Evolutionary conservation across 2,329 filamentous ascomycete genomes (phyloP), one percentile per base, ranked within the genome.

Genomic region (Cladosporium sp.): DNA sequence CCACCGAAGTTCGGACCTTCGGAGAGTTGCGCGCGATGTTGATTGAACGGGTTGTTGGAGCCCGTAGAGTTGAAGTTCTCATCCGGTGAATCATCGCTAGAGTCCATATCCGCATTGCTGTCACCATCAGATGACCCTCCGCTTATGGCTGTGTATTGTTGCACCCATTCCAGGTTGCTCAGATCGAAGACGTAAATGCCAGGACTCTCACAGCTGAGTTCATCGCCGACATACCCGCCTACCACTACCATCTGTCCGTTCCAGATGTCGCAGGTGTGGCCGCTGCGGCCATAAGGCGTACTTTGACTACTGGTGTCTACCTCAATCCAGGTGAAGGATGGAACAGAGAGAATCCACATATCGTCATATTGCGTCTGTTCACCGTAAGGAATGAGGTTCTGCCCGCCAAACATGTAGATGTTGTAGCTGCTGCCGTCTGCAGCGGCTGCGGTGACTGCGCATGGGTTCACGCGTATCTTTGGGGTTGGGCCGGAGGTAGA

Each of bases 221-320:
- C 70, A 20, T 73, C 67, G 2, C 81, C 82, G 7, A 83, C 77
- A 55, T 80, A 85, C 9, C 88, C 88, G 20, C 88, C 88, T 12
- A 92, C 73, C 7, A 85, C 76, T 54, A 93, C 74, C 83, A 94
- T 90, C 66, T 92, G 88, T 51, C 85, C 83, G 13, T 89, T 84
- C 69, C 88, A 92, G 59, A 80, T 79, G 57, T 90, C 80, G 67
- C 88, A 93, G 32, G 82, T 81, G 64, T 92, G 87, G 0, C 87
- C 87, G 1, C 83, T 80, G 48, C 88, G 79, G 3, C 74, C 84
- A 7, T 77, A 68, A 67, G 85, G 63, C 5, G 72, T 47, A 47
- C 59, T 55, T 63, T 79, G 64, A 1, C 69, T 67, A 4, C 67
- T 63, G 42, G 73, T 73, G 53, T 85, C 73, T 19, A 86, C 83